Percentiles rank a stretch among this genome's conserved stretches.
These are phyloP conservation scores for Iberis amara DNA, from an alignment of 441 rosid genomes.

Conservation along the genomic window DNA sequence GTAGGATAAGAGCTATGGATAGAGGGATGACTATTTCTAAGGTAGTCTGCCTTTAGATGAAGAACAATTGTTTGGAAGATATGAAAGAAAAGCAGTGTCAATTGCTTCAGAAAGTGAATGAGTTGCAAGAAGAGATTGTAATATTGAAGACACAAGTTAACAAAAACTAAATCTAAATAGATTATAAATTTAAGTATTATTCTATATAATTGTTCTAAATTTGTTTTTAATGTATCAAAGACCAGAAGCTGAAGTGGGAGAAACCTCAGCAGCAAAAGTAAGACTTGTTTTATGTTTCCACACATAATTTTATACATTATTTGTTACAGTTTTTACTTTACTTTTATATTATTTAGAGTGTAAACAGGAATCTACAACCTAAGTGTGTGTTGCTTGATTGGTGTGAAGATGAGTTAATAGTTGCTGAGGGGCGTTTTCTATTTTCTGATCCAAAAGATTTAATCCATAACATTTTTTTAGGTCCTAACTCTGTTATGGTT, in stretches of 20 bases:
- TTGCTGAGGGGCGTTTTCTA: not conserved
- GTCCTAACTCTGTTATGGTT: not conserved
- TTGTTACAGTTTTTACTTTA: too few relatives aligned
- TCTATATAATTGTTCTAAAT: not conserved
- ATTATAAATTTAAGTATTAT: too few relatives aligned
- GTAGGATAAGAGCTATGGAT: not conserved
- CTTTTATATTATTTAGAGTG: not conserved
- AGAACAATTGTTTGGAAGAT: not conserved
- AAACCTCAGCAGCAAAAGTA: not conserved
- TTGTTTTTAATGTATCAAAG: not conserved
- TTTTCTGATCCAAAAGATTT: not conserved
- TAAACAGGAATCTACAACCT: not conserved
- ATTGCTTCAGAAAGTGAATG: not conserved
- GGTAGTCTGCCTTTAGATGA: not conserved
- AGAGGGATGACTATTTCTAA: not conserved
- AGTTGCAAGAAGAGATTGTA: not conserved
- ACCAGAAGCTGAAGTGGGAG: not conserved
- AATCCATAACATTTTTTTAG: not conserved
- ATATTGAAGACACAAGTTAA: not conserved
- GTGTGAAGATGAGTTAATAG: not conserved
- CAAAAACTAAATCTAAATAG: not conserved
- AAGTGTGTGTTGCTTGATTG: slow-evolving; percentile 4
- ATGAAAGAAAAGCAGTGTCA: not conserved
- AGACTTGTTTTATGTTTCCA: not conserved
- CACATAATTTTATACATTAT: too few relatives aligned